Percentiles rank a stretch among this genome's conserved stretches.
These are phyloP conservation scores for Suillus bovinus DNA, from an alignment of 768 basidiomycete genomes.

Conservation along the genomic window DNA sequence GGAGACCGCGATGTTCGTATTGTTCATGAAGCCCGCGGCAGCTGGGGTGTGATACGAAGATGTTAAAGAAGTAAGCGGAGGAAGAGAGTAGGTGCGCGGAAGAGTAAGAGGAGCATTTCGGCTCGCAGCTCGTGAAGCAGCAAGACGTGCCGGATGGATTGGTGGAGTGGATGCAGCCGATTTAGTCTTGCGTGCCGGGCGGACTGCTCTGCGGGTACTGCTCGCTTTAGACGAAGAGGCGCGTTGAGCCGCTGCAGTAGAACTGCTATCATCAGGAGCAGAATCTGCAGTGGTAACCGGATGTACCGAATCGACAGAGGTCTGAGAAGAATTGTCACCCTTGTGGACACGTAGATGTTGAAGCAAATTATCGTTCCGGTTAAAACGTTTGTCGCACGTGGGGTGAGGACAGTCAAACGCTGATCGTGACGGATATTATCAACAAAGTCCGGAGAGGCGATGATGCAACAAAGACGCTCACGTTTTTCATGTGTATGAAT, in stretches of 20 bases:
- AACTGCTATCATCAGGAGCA: conserved; percentile 15
- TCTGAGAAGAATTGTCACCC: conserved; percentile 36
- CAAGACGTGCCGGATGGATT: conserved; percentile 33
- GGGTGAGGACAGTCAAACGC: conserved; percentile 73
- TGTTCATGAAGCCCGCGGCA: conserved; percentile 32
- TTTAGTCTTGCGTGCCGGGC: conserved; percentile 35
- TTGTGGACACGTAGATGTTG: conserved; percentile 78
- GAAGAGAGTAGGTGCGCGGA: conserved; percentile 35
- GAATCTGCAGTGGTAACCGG: conserved; percentile 28
- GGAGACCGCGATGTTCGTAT: conserved; percentile 37
- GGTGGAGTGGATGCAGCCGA: conserved; percentile 37
- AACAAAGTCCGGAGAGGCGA: conserved; percentile 17
- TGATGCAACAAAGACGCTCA: conserved; percentile 37
- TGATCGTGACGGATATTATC: conserved; percentile 35
- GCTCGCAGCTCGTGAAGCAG: conserved; percentile 33
- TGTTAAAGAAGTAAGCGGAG: conserved; percentile 30
- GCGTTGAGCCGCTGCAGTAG: conserved; percentile 19
- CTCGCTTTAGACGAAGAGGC: conserved; percentile 21
- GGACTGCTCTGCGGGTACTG: conserved; percentile 28
- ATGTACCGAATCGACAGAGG: conserved; percentile 30
- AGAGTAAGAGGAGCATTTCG: conserved; percentile 30
- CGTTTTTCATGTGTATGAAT: conserved; percentile 81
- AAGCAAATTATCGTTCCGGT: conserved; percentile 77
- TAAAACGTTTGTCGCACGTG: conserved; percentile 71
- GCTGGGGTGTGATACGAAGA: conserved; percentile 29